Evolutionary conservation across 208 protist species (phyloP).

Genomic region (Angomonas deanei): DNA sequence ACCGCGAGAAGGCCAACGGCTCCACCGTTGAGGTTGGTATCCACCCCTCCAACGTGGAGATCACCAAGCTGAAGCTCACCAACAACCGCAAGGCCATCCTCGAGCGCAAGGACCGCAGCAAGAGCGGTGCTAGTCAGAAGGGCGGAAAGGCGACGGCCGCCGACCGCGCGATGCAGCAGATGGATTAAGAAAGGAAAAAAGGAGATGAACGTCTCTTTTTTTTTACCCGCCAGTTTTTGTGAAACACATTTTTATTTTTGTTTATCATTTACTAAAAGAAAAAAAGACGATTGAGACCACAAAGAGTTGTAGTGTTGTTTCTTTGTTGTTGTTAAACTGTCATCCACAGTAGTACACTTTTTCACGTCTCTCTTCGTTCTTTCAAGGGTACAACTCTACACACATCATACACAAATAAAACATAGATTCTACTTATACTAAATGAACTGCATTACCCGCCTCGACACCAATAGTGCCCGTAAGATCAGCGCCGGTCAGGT

Average conservation of each 20-base stretch:
- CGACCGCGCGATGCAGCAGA: slow-evolving; percentile 91
- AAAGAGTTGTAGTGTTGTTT: no score
- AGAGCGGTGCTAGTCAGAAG: slow-evolving; percentile 90
- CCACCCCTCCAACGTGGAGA: slow-evolving; percentile 98
- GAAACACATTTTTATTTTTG: slow-evolving; percentile 19
- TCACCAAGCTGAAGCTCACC: slow-evolving; percentile 99
- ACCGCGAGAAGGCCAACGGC: slow-evolving; percentile 96
- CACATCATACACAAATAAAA: background rate
- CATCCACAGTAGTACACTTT: no score
- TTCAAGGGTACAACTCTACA: no score
- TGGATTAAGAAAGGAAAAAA: slow-evolving; percentile 60
- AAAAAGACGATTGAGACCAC: background rate
- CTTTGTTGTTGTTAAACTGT: no score
- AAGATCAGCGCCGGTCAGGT: slow-evolving; percentile 80
- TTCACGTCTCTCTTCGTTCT: no score
- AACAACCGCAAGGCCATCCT: slow-evolving; percentile 97
- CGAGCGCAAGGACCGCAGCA: slow-evolving; percentile 89
- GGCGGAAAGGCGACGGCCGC: slow-evolving; percentile 83
- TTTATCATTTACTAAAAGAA: slow-evolving; percentile 17
- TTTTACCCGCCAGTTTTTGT: slow-evolving; percentile 1
- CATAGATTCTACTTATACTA: background rate
- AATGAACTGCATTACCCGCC: slow-evolving; percentile 46
- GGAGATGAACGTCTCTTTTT: background rate
- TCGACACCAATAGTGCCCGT: slow-evolving; percentile 66
- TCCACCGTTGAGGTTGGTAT: slow-evolving; percentile 93